phyloP scores from a whole-genome alignment of 768 basidiomycete genomes.

The Termitomyces heimii region DNA sequence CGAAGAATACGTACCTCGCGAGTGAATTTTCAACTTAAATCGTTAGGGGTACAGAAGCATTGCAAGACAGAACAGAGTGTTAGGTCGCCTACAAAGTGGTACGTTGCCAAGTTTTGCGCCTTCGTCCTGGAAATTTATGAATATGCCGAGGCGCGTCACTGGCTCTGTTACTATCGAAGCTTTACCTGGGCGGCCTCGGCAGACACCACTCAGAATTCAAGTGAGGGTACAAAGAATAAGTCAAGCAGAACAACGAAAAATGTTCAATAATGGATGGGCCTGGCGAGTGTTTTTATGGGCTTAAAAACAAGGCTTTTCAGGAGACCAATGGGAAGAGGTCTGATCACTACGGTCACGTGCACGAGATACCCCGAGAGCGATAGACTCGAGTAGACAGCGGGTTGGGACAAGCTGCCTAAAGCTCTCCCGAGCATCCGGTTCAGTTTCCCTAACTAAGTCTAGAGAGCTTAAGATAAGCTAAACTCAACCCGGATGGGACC shows the following conservation, averaged over 20 bases:
- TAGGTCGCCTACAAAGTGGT: slow-evolving; percentile 14
- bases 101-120: slow-evolving; percentile 31
- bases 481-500: too few species aligned
- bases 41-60: neutral
- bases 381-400: too few species aligned
- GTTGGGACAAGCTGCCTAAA: too few species aligned
- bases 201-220: neutral
- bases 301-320: too few species aligned
- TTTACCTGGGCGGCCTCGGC: neutral
- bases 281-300: too few species aligned
- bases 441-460: too few species aligned
- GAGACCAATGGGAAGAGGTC: too few species aligned
- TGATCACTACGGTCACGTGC: too few species aligned
- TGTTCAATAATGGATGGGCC: too few species aligned
- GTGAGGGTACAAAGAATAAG: neutral
- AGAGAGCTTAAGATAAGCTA: too few species aligned
- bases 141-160: slow-evolving; percentile 4
- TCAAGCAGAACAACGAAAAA: neutral
- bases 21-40: neutral
- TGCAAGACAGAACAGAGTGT: neutral
- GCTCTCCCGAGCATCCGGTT: too few species aligned
- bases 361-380: too few species aligned
- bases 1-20: neutral
- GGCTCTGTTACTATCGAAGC: neutral
- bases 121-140: slow-evolving; percentile 27